A percentile compares a stretch with the other conserved stretches of the same genome.
phyloP scores from a whole-genome alignment of 805 yeast genomes.

The Metschnikowia peoriensis region DNA sequence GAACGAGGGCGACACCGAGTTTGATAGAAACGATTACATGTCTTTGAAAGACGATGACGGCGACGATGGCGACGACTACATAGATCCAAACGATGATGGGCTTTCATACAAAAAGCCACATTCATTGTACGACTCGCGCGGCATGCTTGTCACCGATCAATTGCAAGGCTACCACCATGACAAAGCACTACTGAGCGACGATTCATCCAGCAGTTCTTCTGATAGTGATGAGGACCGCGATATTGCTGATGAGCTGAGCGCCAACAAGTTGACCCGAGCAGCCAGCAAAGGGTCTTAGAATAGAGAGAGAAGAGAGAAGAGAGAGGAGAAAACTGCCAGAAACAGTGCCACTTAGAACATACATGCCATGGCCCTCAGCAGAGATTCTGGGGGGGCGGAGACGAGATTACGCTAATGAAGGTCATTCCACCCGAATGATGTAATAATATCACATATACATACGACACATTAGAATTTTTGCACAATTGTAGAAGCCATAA shows the following conservation, averaged over 20 bases:
- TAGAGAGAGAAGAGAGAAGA: not conserved
- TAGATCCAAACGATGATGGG: constrained; percentile 81
- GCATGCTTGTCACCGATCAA: constrained; percentile 18
- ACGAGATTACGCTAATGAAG: constrained; percentile 10
- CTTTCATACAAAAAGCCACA: constrained; percentile 65
- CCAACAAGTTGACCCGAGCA: constrained; percentile 36
- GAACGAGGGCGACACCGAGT: constrained; percentile 9
- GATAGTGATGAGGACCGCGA: constrained; percentile 26
- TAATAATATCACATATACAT: no score
- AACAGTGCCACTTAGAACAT: constrained; percentile 1
- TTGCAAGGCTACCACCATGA: constrained; percentile 7
- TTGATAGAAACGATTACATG: constrained; percentile 11
- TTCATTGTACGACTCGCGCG: constrained; percentile 54
- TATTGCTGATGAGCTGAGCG: constrained; percentile 21
- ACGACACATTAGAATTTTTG: no score
- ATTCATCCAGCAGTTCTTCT: constrained; percentile 29
- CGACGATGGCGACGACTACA: constrained; percentile 63
- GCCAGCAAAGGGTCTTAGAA: constrained; percentile 34
- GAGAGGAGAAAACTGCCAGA: not conserved
- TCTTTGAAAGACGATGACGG: constrained; percentile 30
- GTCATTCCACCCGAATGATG: constrained; percentile 2
- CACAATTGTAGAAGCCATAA: not conserved
- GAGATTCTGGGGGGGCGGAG: constrained; percentile 3
- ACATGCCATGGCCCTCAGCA: constrained; percentile 1
- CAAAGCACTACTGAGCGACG: constrained; percentile 24